Conservation (phyloP, 306 rosid genomes). For the Oemleria cerasiformis region DNA sequence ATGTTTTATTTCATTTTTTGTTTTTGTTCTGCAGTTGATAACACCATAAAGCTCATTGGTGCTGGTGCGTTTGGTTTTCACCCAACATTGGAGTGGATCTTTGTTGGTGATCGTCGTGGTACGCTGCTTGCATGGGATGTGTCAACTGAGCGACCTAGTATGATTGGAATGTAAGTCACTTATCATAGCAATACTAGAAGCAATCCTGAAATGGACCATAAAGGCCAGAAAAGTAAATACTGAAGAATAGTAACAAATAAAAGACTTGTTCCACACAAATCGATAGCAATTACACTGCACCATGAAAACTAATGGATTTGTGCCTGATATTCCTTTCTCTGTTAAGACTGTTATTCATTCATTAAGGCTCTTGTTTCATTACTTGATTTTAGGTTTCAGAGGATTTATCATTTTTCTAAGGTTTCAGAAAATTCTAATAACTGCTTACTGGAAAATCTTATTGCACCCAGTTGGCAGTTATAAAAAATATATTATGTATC, state of each 20-base stretch:
- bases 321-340: not conserved
- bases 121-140: conserved; percentile 97
- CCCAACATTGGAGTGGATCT: conserved; percentile 97
- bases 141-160: conserved; percentile 86
- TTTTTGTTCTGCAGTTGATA: conserved; percentile 61
- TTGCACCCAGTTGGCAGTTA: not conserved
- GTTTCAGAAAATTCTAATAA: not conserved
- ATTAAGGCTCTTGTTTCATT: not conserved
- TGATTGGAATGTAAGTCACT: conserved; percentile 96
- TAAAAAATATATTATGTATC: not conserved
- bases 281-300: not conserved
- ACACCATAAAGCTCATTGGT: conserved; percentile 90
- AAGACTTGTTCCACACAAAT: not conserved
- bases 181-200: conserved; percentile 21
- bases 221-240: not conserved
- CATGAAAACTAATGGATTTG: not conserved
- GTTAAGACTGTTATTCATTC: not conserved
- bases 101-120: conserved; percentile 98
- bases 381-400: not conserved
- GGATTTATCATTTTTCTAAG: not conserved
- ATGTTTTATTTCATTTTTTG: conserved; percentile 17
- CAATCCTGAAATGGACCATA: not conserved
- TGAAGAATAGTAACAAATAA: not conserved
- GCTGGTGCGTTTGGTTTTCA: conserved; percentile 98
- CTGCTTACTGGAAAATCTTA: conserved; percentile 2